Evolutionary conservation across 768 basidiomycete species (phyloP), one percentile per base, ranked within the genome.

Genomic region (Rhodotorula toruloides): DNA sequence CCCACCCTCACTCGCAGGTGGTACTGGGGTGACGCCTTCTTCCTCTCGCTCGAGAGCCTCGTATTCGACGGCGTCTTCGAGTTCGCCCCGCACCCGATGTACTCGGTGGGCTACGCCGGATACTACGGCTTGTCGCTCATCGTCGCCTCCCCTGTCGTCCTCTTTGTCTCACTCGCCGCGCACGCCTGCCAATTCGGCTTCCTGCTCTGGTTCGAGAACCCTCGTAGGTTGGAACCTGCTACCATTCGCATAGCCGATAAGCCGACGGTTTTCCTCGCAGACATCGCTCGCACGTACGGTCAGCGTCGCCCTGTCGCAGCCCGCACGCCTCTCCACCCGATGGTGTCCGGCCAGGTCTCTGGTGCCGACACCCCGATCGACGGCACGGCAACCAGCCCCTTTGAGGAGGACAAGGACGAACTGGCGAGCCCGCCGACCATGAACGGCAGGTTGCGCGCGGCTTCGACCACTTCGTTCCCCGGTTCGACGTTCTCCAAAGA

Each of bases 61-160:
- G 87, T 97, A 4, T 99, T 99, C 74, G 94, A 99, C 76, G 96
- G 96, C 22, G 94, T 99, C 25, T 99, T 97, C 72, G 94, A 98
- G 66, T 75, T 78, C 49, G 79, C 78, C 3, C 78, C 78, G n/a
- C 78, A 80, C 68, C 79, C 94, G 0, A 97, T 98, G 94, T 97
- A 97, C 77, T 93, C 90, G 34, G 89, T 91, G 63, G 86, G 85
- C 14, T 74, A 73, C 59, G 73, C 73, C 2, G 67, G 69, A 17
- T 94, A 96, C 76, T 99, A 98, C 75, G 96, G 96, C 31, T 82
- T 97, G 29, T 94, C 91, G 4, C 84, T 99, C 70, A 87, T 93
- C 62, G 83, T 85, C 32, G 91, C 90, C 25, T 90, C 88, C 77
- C 91, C 93, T 73, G 82, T 87, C 0, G 92, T 97, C 16, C 80